These are phyloP conservation scores for Candida sp. DNA, from an alignment of 1,139 yeast genomes.

Conservation along the genomic window DNA sequence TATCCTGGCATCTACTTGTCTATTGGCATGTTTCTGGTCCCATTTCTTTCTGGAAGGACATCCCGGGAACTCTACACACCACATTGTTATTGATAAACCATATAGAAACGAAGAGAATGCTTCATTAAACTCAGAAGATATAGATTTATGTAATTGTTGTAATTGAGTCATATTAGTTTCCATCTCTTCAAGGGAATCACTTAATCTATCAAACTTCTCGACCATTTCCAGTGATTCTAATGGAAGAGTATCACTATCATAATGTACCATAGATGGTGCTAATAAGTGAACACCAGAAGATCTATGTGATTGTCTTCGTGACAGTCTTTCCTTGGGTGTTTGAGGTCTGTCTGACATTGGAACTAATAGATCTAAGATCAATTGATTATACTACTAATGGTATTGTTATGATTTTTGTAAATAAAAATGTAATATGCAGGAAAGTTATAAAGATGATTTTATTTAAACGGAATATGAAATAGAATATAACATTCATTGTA, in stretches of 20 bases:
- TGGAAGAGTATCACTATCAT: constrained; percentile 38
- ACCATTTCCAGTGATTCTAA: constrained; percentile 29
- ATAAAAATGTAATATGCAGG: too few relatives aligned
- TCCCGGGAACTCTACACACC: constrained; percentile 60
- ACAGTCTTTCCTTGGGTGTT: constrained; percentile 7
- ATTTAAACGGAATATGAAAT: too few relatives aligned
- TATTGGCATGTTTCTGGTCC: constrained; percentile 26
- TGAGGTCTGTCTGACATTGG: constrained; percentile 22
- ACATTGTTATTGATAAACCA: constrained; percentile 61
- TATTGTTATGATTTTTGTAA: too few relatives aligned
- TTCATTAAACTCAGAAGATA: constrained; percentile 54
- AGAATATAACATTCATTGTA: too few relatives aligned
- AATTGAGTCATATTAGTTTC: constrained; percentile 45
- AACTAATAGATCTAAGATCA: too few relatives aligned
- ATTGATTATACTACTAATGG: too few relatives aligned
- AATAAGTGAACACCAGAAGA: constrained; percentile 40
- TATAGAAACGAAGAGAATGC: constrained; percentile 59
- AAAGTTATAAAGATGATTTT: too few relatives aligned
- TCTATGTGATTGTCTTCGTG: constrained; percentile 30
- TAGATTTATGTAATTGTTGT: constrained; percentile 47
- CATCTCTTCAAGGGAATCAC: constrained; percentile 53
- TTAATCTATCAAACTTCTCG: constrained; percentile 38
- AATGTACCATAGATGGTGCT: constrained; percentile 39
- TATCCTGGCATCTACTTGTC: constrained; percentile 24
- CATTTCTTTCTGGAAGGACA: constrained; percentile 35